phyloP scores from a whole-genome alignment of 2,329 filamentous ascomycete species.

The Calonectria hawksworthii region DNA sequence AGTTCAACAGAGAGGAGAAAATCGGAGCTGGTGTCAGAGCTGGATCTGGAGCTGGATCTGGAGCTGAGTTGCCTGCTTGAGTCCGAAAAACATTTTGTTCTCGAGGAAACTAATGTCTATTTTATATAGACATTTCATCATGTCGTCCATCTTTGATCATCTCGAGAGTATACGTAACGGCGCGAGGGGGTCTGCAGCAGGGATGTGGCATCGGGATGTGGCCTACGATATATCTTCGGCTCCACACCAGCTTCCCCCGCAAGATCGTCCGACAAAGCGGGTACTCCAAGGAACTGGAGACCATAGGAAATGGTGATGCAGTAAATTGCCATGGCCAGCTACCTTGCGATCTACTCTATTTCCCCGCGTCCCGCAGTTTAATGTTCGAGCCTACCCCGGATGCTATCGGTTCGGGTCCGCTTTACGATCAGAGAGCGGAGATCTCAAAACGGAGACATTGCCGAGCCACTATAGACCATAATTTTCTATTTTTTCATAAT shows the following conservation, averaged over 20 bases:
- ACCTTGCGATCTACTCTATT: slow-evolving; percentile 14
- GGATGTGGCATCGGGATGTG: slow-evolving; percentile 27
- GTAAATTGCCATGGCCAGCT: background rate
- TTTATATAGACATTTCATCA: slow-evolving; percentile 15
- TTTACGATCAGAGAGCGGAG: background rate
- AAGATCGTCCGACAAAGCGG: slow-evolving; percentile 24
- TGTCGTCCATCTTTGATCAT: background rate
- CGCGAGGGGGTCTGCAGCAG: background rate
- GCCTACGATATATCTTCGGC: slow-evolving; percentile 18
- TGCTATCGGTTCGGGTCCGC: slow-evolving; percentile 24
- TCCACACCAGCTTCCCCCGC: slow-evolving; percentile 17
- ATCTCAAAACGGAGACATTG: background rate
- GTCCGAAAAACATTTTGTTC: background rate
- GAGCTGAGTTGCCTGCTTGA: slow-evolving; percentile 26
- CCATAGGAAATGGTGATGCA: background rate
- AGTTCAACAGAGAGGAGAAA: background rate
- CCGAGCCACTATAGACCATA: background rate
- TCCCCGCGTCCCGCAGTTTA: slow-evolving; percentile 25
- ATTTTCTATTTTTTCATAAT: background rate
- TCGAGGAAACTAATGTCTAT: background rate
- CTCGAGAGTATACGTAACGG: slow-evolving; percentile 13
- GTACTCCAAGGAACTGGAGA: background rate
- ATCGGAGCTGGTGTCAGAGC: slow-evolving; percentile 11
- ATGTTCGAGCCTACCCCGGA: slow-evolving; percentile 18
- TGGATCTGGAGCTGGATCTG: background rate